Percentiles rank a stretch among this genome's conserved stretches.
Evolutionary conservation across 345 rosid genomes (phyloP).

Genomic region (Eutrema heterophyllum): DNA sequence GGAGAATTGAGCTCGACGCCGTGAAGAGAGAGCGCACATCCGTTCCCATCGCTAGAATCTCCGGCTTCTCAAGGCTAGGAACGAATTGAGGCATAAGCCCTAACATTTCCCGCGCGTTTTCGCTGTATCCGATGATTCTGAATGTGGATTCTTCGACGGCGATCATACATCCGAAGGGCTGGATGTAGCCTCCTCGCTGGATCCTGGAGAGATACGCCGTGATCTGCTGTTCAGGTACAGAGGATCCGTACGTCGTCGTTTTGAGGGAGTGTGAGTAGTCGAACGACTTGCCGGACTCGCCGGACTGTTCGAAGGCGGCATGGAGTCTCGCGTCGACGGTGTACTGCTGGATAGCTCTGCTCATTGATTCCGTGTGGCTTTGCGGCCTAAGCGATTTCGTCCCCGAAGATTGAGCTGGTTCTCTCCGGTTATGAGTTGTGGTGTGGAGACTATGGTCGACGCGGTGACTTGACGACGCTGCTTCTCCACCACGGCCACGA

Average conservation of each 20-base stretch:
- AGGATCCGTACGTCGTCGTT: constrained; percentile 41
- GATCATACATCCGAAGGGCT: constrained; percentile 91
- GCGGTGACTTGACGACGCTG: constrained; percentile 8
- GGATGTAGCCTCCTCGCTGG: constrained; percentile 88
- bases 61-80: constrained; percentile 69
- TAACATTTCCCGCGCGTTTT: constrained; percentile 87
- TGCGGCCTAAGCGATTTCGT: constrained; percentile 36
- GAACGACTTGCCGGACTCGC: constrained; percentile 82
- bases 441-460: not conserved
- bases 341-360: constrained; percentile 94
- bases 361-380: constrained; percentile 43
- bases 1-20: constrained; percentile 40
- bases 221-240: constrained; percentile 81
- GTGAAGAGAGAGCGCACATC: constrained; percentile 72
- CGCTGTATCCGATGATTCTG: constrained; percentile 67
- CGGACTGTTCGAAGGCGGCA: constrained; percentile 88
- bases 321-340: constrained; percentile 90
- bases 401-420: constrained; percentile 45
- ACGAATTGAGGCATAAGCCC: constrained; percentile 80
- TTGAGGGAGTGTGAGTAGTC: constrained; percentile 74
- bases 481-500: not conserved
- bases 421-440: not conserved
- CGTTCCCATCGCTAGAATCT: constrained; percentile 57
- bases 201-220: constrained; percentile 76
- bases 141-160: constrained; percentile 72